Percentiles rank a stretch among this genome's conserved stretches.
phyloP scores from a whole-genome alignment of 2,329 filamentous ascomycete genomes.

The Aotearoamyces nothofagi region DNA sequence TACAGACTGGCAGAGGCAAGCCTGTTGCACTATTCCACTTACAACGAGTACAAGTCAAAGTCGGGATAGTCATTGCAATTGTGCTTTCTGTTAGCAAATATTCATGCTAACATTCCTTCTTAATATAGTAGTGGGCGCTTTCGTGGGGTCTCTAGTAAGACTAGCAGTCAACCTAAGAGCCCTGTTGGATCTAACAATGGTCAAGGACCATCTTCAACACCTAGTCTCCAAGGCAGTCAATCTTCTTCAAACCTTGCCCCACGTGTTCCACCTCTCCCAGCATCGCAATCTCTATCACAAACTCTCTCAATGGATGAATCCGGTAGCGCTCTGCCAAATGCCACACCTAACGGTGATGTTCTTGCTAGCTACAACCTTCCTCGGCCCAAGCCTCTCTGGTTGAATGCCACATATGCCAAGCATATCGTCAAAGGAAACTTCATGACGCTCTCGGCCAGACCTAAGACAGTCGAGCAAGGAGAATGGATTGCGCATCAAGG shows the following conservation, averaged over 20 bases:
- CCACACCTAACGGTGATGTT: slow-evolving; percentile 29
- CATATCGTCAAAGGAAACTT: slow-evolving; percentile 96
- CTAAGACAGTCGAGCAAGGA: slow-evolving; percentile 83
- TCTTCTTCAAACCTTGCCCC: slow-evolving; percentile 36
- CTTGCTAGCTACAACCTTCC: slow-evolving; percentile 49
- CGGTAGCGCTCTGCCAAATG: slow-evolving; percentile 5
- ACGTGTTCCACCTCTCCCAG: slow-evolving; percentile 44
- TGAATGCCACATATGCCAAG: slow-evolving; percentile 60
- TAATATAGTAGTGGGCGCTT: slow-evolving; percentile 38
- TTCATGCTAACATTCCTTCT: slow-evolving; percentile 11
- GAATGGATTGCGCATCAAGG: slow-evolving; percentile 96
- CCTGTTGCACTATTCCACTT: too few species aligned
- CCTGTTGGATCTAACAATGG: slow-evolving; percentile 30
- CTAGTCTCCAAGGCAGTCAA: slow-evolving; percentile 30
- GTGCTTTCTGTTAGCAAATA: too few species aligned
- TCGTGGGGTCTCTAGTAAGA: slow-evolving; percentile 36
- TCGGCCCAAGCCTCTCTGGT: slow-evolving; percentile 55
- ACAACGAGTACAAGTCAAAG: too few species aligned
- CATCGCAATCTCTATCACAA: slow-evolving; percentile 47
- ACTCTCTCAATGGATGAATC: slow-evolving; percentile 53
- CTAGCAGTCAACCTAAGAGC: slow-evolving; percentile 35
- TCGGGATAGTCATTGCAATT: too few species aligned
- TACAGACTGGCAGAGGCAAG: too few species aligned
- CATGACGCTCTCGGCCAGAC: slow-evolving; percentile 84
- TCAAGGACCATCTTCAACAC: slow-evolving; percentile 30